A percentile compares a stretch with the other conserved stretches of the same genome.
Evolutionary conservation across 2,329 filamentous ascomycete species (phyloP).

Genomic region (Microthyrium microscopicum): DNA sequence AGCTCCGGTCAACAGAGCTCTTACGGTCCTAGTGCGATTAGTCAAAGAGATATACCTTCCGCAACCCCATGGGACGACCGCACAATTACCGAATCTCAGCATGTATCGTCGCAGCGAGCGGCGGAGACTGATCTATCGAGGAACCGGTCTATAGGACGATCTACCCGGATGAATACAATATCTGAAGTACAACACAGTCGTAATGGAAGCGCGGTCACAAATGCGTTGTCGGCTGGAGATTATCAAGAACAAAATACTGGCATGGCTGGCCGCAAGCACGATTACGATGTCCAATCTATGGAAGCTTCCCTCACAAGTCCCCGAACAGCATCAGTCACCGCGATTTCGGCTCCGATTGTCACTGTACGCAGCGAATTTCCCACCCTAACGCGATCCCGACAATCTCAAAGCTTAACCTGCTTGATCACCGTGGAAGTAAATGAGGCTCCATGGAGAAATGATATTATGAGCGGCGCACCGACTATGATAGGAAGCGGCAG

Average conservation of each 20-base stretch:
- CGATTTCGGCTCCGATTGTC: constrained; percentile 80
- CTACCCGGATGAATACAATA: too few relatives aligned
- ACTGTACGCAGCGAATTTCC: constrained; percentile 94
- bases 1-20: too few relatives aligned
- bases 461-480: constrained; percentile 30
- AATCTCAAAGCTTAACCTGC: constrained; percentile 90
- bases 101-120: too few relatives aligned
- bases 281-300: constrained; percentile 94
- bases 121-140: too few relatives aligned
- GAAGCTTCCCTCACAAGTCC: constrained; percentile 68
- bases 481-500: constrained; percentile 17
- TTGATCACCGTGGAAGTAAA: constrained; percentile 86
- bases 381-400: constrained; percentile 75
- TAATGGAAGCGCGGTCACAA: constrained; percentile 64
- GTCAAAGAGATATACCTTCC: background rate
- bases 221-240: constrained; percentile 61
- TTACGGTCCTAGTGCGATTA: too few relatives aligned
- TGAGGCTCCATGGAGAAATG: constrained; percentile 75
- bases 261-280: constrained; percentile 57
- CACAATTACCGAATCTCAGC: too few relatives aligned
- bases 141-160: too few relatives aligned
- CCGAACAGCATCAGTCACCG: constrained; percentile 47
- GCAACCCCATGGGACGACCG: constrained; percentile 7
- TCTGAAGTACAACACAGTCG: constrained; percentile 24
- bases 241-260: constrained; percentile 53